Percentiles rank a stretch among this genome's conserved stretches.
phyloP scores from a whole-genome alignment of 495 filamentous ascomycete species.

The Hypoxylon cercidicola region DNA sequence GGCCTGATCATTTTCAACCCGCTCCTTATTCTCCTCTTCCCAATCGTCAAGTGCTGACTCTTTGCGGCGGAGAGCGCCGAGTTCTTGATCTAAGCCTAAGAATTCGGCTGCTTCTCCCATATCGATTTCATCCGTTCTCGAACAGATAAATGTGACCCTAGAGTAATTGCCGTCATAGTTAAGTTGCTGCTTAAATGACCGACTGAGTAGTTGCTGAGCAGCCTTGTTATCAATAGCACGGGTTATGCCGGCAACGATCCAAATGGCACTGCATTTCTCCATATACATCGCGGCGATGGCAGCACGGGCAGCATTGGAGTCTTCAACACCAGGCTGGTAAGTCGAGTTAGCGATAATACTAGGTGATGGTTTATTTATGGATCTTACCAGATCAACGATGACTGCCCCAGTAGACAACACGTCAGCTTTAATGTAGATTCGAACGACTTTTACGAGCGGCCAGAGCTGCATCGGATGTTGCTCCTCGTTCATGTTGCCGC shows the following conservation, averaged over 20 bases:
- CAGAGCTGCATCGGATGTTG: slow-evolving; percentile 60
- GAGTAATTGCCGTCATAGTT: slow-evolving; percentile 66
- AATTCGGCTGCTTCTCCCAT: slow-evolving; percentile 22
- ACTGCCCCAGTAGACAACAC: slow-evolving; percentile 65
- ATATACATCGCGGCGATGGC: slow-evolving; percentile 66
- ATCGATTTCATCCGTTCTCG: slow-evolving; percentile 70
- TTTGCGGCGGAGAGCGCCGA: slow-evolving; percentile 58
- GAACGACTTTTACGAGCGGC: slow-evolving; percentile 68
- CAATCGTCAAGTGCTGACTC: neutral
- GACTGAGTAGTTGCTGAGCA: slow-evolving; percentile 64
- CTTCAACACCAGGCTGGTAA: slow-evolving; percentile 62
- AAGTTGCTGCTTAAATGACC: slow-evolving; percentile 67
- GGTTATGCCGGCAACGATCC: slow-evolving; percentile 67
- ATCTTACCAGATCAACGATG: slow-evolving; percentile 63
- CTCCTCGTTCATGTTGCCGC: slow-evolving; percentile 45
- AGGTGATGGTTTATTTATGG: neutral
- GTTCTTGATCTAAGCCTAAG: slow-evolving; percentile 55
- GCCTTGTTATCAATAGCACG: slow-evolving; percentile 69
- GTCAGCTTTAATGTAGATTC: slow-evolving; percentile 61
- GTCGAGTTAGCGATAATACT: slow-evolving; percentile 2
- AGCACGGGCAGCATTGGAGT: slow-evolving; percentile 68
- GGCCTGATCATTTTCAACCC: slow-evolving; percentile 49
- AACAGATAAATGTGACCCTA: slow-evolving; percentile 67
- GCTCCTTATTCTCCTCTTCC: slow-evolving; percentile 20
- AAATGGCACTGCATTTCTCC: slow-evolving; percentile 59